Evolutionary conservation across 148 eudicot species (phyloP), one percentile per base, ranked within the genome.

Genomic region (Nyssa sinensis): DNA sequence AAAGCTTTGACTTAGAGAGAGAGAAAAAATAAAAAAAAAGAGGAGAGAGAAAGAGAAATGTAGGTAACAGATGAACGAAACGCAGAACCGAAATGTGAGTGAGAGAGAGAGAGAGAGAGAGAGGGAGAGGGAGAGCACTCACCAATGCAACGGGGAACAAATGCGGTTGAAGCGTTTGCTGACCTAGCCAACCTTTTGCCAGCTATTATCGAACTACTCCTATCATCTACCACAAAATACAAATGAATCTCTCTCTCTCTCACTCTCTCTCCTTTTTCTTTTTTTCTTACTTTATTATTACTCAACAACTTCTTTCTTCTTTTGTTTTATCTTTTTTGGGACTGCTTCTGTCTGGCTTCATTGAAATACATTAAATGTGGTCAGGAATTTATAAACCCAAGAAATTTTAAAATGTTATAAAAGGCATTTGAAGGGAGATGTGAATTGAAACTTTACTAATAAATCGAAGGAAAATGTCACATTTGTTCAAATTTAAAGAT

Each of bases 41-140:
- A n/a, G n/a, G n/a, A n/a, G n/a, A 37, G 5, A 37, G 44, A 37
- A 3, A 4, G 44, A 37, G 9, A 4, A 37, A 67, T 67, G 71
- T 28, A 32, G 71, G 58, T 27, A 49, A 66, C 10, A 27, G 34
- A 7, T 5, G 34, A 67, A 37, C n/a, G 8, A 44, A 49, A 12
- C 24, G 25, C 30, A 62, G 30, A 14, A 28, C 17, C 5, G 13
- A 12, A 7, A 21, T 24, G 57, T 12, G 7, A 16, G 16, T 53
- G 58, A 0, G 62, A 24, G 64, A 60, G 68, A 29, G 55, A 39
- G 70, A 66, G 70, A 39, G 55, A 66, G 55, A 66, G 55, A 66
- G 32, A 37, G 70, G 24, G 32, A 35, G 47, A 19, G 51, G 21
- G 59, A 21, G 59, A 17, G 24, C 5, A 19, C 0, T 5, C 8